Evolutionary conservation across 2,329 filamentous ascomycete genomes (phyloP), one percentile per base, ranked within the genome.

Genomic region (Rhynchosporium secalis): DNA sequence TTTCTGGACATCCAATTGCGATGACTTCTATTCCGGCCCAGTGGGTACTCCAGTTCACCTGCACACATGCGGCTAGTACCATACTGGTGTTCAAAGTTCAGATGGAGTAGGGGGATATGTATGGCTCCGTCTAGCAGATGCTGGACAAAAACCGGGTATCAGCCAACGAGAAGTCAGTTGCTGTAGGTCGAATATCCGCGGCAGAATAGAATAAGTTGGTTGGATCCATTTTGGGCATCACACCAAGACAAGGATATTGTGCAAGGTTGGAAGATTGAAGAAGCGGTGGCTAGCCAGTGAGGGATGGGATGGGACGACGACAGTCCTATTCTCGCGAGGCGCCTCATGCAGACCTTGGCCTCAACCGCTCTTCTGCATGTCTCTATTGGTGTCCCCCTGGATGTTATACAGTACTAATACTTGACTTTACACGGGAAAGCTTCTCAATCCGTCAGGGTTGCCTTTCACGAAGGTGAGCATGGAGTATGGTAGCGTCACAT

Each of bases 21-120:
- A 65, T 61, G 65, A 65, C 31, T 57, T 58, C 71, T 77, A 79
- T 76, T 74, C 74, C 74, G 74, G 74, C 76, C 77, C 71, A 73
- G 69, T 63, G 64, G 31, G 47, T 55, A 47, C 66, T 67, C 64
- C 59, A 65, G 67, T 62, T 62, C 61, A 65, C 65, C 67, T 68
- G 67, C 68, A 72, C 71, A 72, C 67, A 71, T 72, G 71, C 69
- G 70, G 70, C 68, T 71, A 70, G 66, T 63, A 9, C 36, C 28
- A 33, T 63, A 65, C 65, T 62, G 68, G 68, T 65, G 63, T 59
- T 56, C 43, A 62, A n/a, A 49, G n/a, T 57, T 36, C 52, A 40
- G 54, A 60, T 52, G 56, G 58, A 58, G 56, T 61, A 61, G 55
- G 64, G 64, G 52, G 47, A 43, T 28, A 57, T 55, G 61, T 55